Conservation (phyloP, 371 early-diverging fungal species). For the Blakeslea trispora region DNA sequence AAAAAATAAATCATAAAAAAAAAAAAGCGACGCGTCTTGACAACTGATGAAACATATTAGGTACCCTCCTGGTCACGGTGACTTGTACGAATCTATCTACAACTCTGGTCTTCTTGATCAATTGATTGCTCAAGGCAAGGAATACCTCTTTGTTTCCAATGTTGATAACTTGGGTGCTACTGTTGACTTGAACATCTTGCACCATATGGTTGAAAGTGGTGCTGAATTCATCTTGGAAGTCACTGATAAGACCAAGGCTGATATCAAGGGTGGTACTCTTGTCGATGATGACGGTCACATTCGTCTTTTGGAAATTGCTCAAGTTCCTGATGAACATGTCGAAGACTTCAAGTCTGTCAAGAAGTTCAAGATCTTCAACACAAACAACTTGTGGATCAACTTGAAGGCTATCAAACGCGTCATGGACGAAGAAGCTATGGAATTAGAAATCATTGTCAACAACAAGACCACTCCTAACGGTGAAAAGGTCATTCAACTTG, state of each 20-base stretch:
- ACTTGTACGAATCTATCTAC: conserved; percentile 93
- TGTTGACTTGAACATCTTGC: conserved; percentile 92
- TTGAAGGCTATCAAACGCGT: conserved; percentile 95
- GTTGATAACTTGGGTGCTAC: conserved; percentile 99
- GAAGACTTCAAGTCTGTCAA: conserved; percentile 99
- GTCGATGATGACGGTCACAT: conserved; percentile 97
- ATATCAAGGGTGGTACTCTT: conserved; percentile 99
- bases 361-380: conserved; percentile 99
- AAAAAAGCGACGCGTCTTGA: not conserved
- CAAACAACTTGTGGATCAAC: conserved; percentile 99
- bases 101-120: conserved; percentile 96
- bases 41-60: conserved; percentile 28
- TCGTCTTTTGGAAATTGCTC: conserved; percentile 98
- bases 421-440: conserved; percentile 79
- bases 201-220: conserved; percentile 88
- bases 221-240: conserved; percentile 99
- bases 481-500: conserved; percentile 98
- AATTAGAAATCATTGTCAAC: conserved; percentile 98
- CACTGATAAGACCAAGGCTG: conserved; percentile 99
- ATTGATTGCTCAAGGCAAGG: conserved; percentile 96
- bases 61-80: conserved; percentile 99
- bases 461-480: conserved; percentile 87
- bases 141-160: conserved; percentile 99
- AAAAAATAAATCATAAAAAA: too few species aligned
- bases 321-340: conserved; percentile 97